A percentile compares a stretch with the other conserved stretches of the same genome.
These are phyloP conservation scores for Leucogyrophana mollusca DNA, from an alignment of 768 basidiomycete species.

Conservation along the genomic window DNA sequence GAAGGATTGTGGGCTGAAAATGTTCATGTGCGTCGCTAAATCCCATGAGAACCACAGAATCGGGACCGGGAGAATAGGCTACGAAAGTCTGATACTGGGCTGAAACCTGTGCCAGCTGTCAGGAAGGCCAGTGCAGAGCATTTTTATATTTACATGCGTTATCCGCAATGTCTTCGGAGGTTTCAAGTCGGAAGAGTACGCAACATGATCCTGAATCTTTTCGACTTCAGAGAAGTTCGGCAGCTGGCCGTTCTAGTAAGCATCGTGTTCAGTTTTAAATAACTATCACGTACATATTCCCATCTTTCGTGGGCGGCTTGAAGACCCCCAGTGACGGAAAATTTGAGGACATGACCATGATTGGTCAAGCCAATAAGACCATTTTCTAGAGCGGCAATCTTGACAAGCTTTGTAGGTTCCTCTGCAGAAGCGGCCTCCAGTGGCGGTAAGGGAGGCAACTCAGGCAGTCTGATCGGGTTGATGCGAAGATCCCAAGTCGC, in stretches of 20 bases:
- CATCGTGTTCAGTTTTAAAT: not conserved
- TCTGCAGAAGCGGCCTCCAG: slow-evolving; percentile 30
- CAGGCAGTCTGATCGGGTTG: slow-evolving; percentile 58
- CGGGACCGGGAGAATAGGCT: slow-evolving; percentile 70
- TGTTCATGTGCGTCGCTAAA: slow-evolving; percentile 42
- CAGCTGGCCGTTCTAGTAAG: slow-evolving; percentile 43
- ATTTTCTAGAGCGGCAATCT: slow-evolving; percentile 77
- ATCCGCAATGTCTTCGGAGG: slow-evolving; percentile 55
- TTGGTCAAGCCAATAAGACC: slow-evolving; percentile 80
- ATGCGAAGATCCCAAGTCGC: slow-evolving; percentile 53
- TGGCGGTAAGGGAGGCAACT: slow-evolving; percentile 59
- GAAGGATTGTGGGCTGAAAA: slow-evolving; percentile 59
- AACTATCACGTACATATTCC: slow-evolving; percentile 64
- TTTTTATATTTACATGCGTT: slow-evolving; percentile 70
- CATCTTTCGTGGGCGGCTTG: slow-evolving; percentile 43
- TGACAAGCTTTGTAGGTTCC: slow-evolving; percentile 52
- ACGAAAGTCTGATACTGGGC: slow-evolving; percentile 83
- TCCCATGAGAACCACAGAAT: slow-evolving; percentile 77
- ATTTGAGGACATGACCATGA: slow-evolving; percentile 73
- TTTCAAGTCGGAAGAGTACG: slow-evolving; percentile 38
- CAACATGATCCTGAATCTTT: slow-evolving; percentile 43
- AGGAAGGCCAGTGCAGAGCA: no score
- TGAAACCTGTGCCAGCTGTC: slow-evolving; percentile 56
- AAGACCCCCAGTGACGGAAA: slow-evolving; percentile 44
- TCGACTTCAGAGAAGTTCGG: slow-evolving; percentile 69